Base-by-base conservation (phyloP, 768 basidiomycete species). In the Leccinum aurantiacum region DNA sequence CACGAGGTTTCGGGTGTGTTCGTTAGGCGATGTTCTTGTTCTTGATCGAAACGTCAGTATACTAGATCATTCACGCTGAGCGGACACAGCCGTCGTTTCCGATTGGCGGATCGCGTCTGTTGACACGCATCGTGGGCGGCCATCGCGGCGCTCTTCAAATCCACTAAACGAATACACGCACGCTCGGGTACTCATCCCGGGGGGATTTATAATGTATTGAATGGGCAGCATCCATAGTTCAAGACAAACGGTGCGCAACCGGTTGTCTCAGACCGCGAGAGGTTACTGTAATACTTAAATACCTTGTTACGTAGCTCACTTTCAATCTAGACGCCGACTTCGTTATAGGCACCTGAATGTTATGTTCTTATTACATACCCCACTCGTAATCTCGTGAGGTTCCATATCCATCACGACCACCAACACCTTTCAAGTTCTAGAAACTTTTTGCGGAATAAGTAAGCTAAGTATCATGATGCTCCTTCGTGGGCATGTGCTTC, bases 101-200 rank as follows among this genome's bases (percentile, higher is more conserved):
- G 29, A 53, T 79, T 78, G 0, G 75, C 69, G 4, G 55, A 44
- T 0, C 60, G 17, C 0, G 74, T 77, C 44, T 79, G 74, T 78
- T 78, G 0, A 76, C 74, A 0, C 70, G 47, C 25, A 25, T 25
- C 25, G 25, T 25, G 25, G 25, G 25, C 5, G 25, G 25, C 27
- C 27, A 78, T 78, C 71, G 33, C 78, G 78, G 0, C 72, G 0
- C 61, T 17, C 51, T 72, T 73, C 55, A 73, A 31, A 10, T 67
- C 11, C 48, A 10, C 10, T 66, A 60, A 0, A 71, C 71, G 53
- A 72, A 78, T 0, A 9, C 58, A 0, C 65, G 15, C 0, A 78
- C 71, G 1, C 77, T 77, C 0, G 67, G 66, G 17, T 60, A 72
- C 3, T 71, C 64, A 6, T 61, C 50, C 0, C 14, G 6, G 8